phyloP scores from a whole-genome alignment of 2,329 filamentous ascomycete species.

The Cordyceps pruinosa region DNA sequence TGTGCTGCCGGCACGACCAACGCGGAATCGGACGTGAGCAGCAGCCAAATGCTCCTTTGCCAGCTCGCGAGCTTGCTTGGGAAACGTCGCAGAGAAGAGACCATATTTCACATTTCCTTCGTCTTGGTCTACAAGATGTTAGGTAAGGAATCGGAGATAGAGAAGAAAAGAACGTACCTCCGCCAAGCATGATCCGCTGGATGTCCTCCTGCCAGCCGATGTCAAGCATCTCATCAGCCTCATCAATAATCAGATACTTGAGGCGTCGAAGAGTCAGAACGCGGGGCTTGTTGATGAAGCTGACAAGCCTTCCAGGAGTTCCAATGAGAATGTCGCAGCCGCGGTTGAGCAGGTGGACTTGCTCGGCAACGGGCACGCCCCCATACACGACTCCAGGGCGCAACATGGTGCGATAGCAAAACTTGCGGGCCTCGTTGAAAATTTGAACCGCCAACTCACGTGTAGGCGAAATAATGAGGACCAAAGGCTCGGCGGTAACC shows the following conservation, averaged over 20 bases:
- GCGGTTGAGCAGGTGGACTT: slow-evolving; percentile 65
- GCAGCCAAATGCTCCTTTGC: slow-evolving; percentile 69
- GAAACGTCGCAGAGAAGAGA: slow-evolving; percentile 94
- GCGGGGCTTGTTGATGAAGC: slow-evolving; percentile 69
- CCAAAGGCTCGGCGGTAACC: slow-evolving; percentile 76
- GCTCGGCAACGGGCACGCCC: slow-evolving; percentile 63
- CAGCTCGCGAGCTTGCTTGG: slow-evolving; percentile 67
- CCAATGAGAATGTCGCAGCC: slow-evolving; percentile 88
- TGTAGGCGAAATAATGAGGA: slow-evolving; percentile 78
- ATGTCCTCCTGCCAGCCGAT: slow-evolving; percentile 73
- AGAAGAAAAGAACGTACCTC: slow-evolving; percentile 50
- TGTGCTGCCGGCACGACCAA: slow-evolving; percentile 79
- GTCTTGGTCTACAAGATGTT: slow-evolving; percentile 57
- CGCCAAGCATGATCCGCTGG: slow-evolving; percentile 67
- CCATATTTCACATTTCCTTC: slow-evolving; percentile 62
- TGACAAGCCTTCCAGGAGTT: slow-evolving; percentile 77
- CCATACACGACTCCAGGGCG: slow-evolving; percentile 88
- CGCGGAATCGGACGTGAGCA: slow-evolving; percentile 71
- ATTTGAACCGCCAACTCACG: slow-evolving; percentile 91
- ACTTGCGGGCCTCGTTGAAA: slow-evolving; percentile 85
- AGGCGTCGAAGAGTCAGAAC: slow-evolving; percentile 68
- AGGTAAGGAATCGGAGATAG: slow-evolving; percentile 14
- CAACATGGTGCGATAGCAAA: slow-evolving; percentile 92
- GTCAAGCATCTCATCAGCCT: slow-evolving; percentile 88
- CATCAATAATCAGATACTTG: slow-evolving; percentile 78